Percentiles rank a stretch among this genome's conserved stretches.
These are phyloP conservation scores for Rhipidocladum racemiflorum DNA, from an alignment of 176 grass and related monocot species.

Conservation along the genomic window DNA sequence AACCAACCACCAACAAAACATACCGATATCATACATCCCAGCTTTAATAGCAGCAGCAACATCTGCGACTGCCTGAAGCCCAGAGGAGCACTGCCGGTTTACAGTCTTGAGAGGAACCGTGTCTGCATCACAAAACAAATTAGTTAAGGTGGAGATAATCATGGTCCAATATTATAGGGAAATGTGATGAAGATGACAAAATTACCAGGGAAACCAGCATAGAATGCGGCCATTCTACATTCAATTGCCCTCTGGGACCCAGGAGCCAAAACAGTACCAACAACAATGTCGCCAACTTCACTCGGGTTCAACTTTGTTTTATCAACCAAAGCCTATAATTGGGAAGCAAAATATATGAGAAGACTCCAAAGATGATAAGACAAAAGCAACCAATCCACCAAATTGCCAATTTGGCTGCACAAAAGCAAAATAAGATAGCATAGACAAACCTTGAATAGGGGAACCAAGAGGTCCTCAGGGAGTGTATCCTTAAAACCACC, in stretches of 20 bases:
- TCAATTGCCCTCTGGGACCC: slow-evolving; percentile 90
- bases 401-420: background rate
- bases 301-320: slow-evolving; percentile 74
- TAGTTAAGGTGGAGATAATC: background rate
- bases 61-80: slow-evolving; percentile 92
- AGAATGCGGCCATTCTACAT: slow-evolving; percentile 87
- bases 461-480: slow-evolving; percentile 78
- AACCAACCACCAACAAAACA: slow-evolving; percentile 4
- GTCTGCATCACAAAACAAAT: slow-evolving; percentile 51
- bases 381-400: background rate
- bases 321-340: slow-evolving; percentile 65
- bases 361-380: background rate
- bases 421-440: background rate
- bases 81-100: slow-evolving; percentile 89
- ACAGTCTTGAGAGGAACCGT: slow-evolving; percentile 89
- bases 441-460: slow-evolving; percentile 68
- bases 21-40: slow-evolving; percentile 84
- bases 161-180: background rate
- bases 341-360: background rate
- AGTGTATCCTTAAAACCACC: slow-evolving; percentile 87
- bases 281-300: slow-evolving; percentile 92
- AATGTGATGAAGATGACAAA: background rate
- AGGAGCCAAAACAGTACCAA: slow-evolving; percentile 87
- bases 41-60: slow-evolving; percentile 80
- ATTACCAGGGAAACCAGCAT: slow-evolving; percentile 83